Conservation (phyloP, 2,329 filamentous ascomycete species). For the Fusarium guadeloupense region DNA sequence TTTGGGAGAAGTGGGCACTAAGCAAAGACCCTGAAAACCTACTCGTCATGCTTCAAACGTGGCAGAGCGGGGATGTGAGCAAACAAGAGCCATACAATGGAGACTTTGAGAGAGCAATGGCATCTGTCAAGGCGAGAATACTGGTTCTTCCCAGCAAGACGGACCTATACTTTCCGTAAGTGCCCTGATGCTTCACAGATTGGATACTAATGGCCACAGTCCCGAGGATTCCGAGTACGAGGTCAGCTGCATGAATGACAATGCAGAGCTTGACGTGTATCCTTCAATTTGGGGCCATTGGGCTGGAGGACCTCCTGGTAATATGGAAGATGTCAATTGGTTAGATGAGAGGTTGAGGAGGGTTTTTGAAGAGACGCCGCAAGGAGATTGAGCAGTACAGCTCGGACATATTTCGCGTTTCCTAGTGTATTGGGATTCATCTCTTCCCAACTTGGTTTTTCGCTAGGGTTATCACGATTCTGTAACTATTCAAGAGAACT, state of each 20-base stretch:
- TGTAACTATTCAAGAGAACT: no score
- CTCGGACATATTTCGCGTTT: not conserved
- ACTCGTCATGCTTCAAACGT: conserved; percentile 78
- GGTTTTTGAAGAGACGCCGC: conserved; percentile 24
- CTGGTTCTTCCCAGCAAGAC: conserved; percentile 77
- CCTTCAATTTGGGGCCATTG: conserved; percentile 59
- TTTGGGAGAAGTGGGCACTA: conserved; percentile 80
- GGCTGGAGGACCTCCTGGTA: conserved; percentile 77
- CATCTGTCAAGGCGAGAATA: conserved; percentile 74
- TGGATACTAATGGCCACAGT: conserved; percentile 2
- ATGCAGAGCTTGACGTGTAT: conserved; percentile 50
- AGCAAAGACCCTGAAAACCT: conserved; percentile 81
- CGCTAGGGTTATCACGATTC: no score
- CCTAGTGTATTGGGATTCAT: not conserved
- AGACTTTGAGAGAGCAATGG: conserved; percentile 72
- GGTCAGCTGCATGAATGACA: conserved; percentile 58
- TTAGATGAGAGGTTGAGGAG: conserved; percentile 61
- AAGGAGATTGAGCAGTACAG: not conserved
- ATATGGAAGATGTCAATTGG: conserved; percentile 75
- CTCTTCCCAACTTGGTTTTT: no score
- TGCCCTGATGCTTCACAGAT: not conserved
- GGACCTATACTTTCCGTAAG: conserved; percentile 78
- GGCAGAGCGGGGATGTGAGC: conserved; percentile 79
- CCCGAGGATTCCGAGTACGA: conserved; percentile 82
- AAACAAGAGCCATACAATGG: conserved; percentile 74